Evolutionary conservation across 1,284 basidiomycete species (phyloP), one percentile per base, ranked within the genome.

Genomic region (Tranzscheliella williamsii): DNA sequence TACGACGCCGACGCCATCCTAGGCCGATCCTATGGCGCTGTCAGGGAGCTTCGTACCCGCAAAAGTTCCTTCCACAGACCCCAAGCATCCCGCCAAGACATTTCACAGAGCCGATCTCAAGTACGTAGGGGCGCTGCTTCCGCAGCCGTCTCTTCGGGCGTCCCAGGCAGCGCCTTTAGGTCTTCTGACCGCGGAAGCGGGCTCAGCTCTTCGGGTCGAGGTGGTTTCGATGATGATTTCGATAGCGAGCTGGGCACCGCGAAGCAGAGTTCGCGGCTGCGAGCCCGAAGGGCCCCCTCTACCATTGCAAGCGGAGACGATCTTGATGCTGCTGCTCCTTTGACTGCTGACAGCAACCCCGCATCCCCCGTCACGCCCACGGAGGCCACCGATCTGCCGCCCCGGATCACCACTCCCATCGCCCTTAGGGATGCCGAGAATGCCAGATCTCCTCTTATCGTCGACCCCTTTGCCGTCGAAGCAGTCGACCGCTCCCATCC

Each of bases 341-440:
- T 31, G 8, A 22, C 16, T 17, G 16, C 11, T 11, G 38, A 40
- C 5, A 31, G 29, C 20, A 20, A 30, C 6, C 29, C 5, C 12
- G 17, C 8, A 6, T 37, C 36, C 7, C 29, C 40, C 11, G 15
- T 24, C 18, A 42, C 40, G 5, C 40, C 40, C 8, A 9, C 22
- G 11, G 40, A 16, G 4, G 30, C 45, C 20, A 30, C 61, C 5
- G 55, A 60, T 7, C 27, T 30, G 16, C 43, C 61, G 7, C 50
- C 61, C 15, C 49, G 46, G 21, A 44, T 55, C 13, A 29, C 43
- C 5, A 36, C 29, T 7, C 62, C 62, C 2, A 38, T 65, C 38
- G 55, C 55, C n/a, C 51, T 65, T 4, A 49, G 52, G n/a, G 62
- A 58, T 16, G 45, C 62, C 8, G 56, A 65, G 42, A 58, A 38